Conservation (phyloP, 352 stramenopile species). For the Globisporangium lucens region DNA sequence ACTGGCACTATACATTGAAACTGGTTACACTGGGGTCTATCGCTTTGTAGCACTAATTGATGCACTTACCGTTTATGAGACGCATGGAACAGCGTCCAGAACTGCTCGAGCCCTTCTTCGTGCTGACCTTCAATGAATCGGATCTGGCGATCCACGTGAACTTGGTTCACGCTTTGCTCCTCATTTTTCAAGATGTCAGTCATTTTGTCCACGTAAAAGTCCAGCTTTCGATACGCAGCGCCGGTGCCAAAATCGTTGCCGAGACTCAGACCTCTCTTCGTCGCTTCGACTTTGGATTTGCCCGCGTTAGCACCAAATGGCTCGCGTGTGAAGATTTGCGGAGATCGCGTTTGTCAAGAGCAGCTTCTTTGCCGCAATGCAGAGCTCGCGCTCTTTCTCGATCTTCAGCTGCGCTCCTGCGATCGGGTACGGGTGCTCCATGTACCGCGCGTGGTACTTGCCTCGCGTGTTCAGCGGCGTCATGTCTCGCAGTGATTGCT, state of each 20-base stretch:
- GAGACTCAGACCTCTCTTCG: conserved; percentile 15
- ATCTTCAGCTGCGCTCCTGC: conserved; percentile 64
- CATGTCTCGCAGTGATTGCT: conserved; percentile 31
- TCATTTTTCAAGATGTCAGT: conserved; percentile 29
- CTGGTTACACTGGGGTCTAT: too few species aligned
- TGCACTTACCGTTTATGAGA: conserved; percentile 26
- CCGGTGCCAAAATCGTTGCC: neutral
- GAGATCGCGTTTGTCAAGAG: conserved; percentile 28
- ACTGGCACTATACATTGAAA: conserved; percentile 19
- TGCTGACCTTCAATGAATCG: conserved; percentile 38
- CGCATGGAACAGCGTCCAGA: conserved; percentile 54
- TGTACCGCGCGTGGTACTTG: conserved; percentile 67
- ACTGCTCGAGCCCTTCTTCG: conserved; percentile 42
- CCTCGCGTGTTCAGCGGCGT: conserved; percentile 47
- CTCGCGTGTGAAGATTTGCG: neutral
- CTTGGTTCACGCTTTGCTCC: conserved; percentile 24
- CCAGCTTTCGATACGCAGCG: conserved; percentile 38
- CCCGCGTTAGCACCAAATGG: neutral
- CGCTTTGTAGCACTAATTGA: neutral
- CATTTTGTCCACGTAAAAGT: conserved; percentile 47
- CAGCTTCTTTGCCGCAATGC: conserved; percentile 59
- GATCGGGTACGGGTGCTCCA: conserved; percentile 73
- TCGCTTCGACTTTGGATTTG: neutral
- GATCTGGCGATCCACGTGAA: conserved; percentile 29
- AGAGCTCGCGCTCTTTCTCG: conserved; percentile 62